Conservation (phyloP, 2,329 filamentous ascomycete genomes). For the Neofusicoccum cordaticola region DNA sequence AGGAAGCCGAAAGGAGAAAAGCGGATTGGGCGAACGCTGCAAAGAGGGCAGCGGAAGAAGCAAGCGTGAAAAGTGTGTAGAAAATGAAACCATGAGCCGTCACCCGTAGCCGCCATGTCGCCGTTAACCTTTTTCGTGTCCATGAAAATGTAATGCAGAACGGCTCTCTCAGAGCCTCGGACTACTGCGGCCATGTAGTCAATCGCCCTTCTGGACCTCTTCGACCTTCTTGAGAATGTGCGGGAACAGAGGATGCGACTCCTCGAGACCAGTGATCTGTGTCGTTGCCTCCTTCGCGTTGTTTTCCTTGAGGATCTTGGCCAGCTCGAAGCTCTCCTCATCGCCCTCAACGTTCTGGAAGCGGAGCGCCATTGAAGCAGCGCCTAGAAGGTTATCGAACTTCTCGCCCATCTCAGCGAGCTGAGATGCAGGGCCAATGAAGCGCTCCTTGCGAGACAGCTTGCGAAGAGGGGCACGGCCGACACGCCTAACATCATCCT, state of each 20-base stretch:
- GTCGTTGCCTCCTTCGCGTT: slow-evolving; percentile 70
- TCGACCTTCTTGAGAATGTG: slow-evolving; percentile 74
- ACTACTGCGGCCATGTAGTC: not conserved
- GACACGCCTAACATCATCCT: slow-evolving; percentile 92
- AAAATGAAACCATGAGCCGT: not conserved
- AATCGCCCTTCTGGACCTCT: slow-evolving; percentile 63
- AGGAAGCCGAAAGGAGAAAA: slow-evolving; percentile 9
- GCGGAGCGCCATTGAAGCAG: slow-evolving; percentile 86
- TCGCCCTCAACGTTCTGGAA: slow-evolving; percentile 95
- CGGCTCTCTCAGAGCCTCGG: not conserved
- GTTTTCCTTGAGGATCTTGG: slow-evolving; percentile 76
- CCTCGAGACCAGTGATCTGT: slow-evolving; percentile 78
- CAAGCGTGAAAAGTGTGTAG: not conserved
- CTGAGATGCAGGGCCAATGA: slow-evolving; percentile 87
- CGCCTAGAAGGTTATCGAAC: slow-evolving; percentile 71
- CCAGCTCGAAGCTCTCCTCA: slow-evolving; percentile 82
- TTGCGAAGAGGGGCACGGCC: slow-evolving; percentile 93
- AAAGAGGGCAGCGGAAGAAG: not conserved
- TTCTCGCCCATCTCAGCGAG: slow-evolving; percentile 77
- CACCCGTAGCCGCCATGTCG: not conserved
- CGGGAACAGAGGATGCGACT: slow-evolving; percentile 72
- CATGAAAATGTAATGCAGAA: slow-evolving; percentile 2
- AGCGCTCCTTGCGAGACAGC: slow-evolving; percentile 90
- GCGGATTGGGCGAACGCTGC: not conserved
- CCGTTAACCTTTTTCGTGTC: slow-evolving; percentile 6